Base-by-base conservation (phyloP, 805 yeast genomes). In the Candida vartiovaarae region DNA sequence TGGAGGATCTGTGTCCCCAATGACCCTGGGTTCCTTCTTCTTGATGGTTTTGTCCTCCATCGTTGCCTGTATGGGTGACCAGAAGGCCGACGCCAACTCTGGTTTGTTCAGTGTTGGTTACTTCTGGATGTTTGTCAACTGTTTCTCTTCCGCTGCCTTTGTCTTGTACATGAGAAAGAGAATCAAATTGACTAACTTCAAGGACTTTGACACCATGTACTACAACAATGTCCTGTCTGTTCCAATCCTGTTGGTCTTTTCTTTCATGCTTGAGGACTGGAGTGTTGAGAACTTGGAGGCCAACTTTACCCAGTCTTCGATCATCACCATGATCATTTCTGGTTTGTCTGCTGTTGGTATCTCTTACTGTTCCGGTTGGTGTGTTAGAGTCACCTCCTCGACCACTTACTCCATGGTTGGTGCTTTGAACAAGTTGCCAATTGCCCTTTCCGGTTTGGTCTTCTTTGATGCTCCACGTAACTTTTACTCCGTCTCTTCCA, bases 321-420 rank as follows among this genome's bases (percentile, higher is more conserved):
- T 87, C 46, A 74, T 88, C 51, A 66, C 82, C 37, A 90, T 93
- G 96, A 59, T 93, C 50, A 76, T 91, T 62, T 87, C 96, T 32
- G 99, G 99, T 67, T 78, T 86, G 55, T 83, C 95, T 37, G 84
- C 97, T 30, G 95, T 93, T 42, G 97, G 95, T 71, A 93, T 93
- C 64, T 91, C 98, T 37, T 93, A 93, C 78, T 88, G 96, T 68
- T 89, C 98, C 9, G 99, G 97, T 49, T 93, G 99, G 99, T 93
- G 99, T 78, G 95, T 93, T 53, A 87, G 99, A 72, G 98, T 93
- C 52, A 93, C 99, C 36, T 88, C 97, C 24, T 90, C 98, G 27
- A 93, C 99, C 44, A 93, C 99, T 44, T 93, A 93, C 73, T 88
- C 96, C 43, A 93, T 93, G 99, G 98, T 93, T 47, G 99, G 99